Evolutionary conservation across 2,329 filamentous ascomycete species (phyloP).

Genomic region (Arthrobotrys sphaeroides): DNA sequence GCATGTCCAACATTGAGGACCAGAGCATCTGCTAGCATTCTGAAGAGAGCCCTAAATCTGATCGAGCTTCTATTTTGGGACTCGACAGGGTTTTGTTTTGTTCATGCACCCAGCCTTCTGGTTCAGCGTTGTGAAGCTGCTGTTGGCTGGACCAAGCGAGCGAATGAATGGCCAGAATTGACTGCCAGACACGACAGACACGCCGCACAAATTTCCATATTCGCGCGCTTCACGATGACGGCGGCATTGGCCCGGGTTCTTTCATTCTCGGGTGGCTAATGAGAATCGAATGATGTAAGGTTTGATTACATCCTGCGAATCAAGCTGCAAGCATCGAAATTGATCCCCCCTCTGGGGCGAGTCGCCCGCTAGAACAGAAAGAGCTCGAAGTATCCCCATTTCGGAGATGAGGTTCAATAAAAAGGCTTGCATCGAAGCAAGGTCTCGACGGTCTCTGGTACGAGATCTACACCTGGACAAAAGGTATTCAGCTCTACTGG

Average conservation of each 20-base stretch:
- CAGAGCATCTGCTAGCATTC: not conserved
- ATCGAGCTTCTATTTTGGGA: conserved; percentile 49
- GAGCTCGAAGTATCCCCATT: conserved; percentile 13
- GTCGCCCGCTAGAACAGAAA: conserved; percentile 12
- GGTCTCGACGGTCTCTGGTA: conserved; percentile 12
- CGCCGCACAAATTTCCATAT: conserved; percentile 53
- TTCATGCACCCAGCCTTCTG: conserved; percentile 24
- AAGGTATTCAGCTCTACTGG: conserved; percentile 4
- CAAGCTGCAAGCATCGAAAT: conserved; percentile 3
- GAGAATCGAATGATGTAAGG: conserved; percentile 6
- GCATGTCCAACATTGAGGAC: not conserved
- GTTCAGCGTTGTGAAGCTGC: conserved; percentile 9
- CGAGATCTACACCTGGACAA: too few relatives aligned
- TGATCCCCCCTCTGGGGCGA: not conserved
- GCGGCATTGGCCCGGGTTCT: conserved; percentile 6
- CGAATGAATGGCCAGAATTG: conserved; percentile 22
- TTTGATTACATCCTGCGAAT: conserved; percentile 44
- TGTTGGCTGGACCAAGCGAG: conserved; percentile 23
- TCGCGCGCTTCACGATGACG: conserved; percentile 43
- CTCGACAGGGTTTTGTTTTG: conserved; percentile 23
- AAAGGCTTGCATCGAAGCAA: conserved; percentile 20
- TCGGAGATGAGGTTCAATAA: conserved; percentile 13
- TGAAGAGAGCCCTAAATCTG: conserved; percentile 27
- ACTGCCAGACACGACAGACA: not conserved
- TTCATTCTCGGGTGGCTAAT: conserved; percentile 22